These are phyloP conservation scores for Cyclotella kingstonii DNA, from an alignment of 108 stramenopile genomes.

Conservation along the genomic window DNA sequence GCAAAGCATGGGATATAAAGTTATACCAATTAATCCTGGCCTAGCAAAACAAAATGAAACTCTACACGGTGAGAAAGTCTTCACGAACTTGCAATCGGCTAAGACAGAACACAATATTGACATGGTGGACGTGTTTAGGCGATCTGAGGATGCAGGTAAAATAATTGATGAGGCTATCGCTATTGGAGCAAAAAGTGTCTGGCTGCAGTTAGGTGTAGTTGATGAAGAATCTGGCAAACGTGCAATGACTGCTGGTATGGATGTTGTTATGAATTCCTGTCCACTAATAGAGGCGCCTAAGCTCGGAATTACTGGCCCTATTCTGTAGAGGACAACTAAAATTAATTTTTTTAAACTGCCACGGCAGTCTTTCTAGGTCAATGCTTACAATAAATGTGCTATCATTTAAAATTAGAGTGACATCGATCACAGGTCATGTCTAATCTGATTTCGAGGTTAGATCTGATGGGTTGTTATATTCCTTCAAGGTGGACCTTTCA, in stretches of 20 bases:
- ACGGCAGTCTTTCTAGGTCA: too few relatives aligned
- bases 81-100: slow-evolving; percentile 55
- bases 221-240: slow-evolving; percentile 70
- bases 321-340: background rate
- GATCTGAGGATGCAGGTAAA: slow-evolving; percentile 57
- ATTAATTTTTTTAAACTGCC: background rate
- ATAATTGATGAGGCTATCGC: slow-evolving; percentile 80
- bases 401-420: too few relatives aligned
- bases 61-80: slow-evolving; percentile 66
- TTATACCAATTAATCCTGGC: slow-evolving; percentile 82
- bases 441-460: too few relatives aligned
- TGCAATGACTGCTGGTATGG: slow-evolving; percentile 68
- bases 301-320: slow-evolving; percentile 53
- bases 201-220: slow-evolving; percentile 81
- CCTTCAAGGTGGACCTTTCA: too few relatives aligned
- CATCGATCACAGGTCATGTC: too few relatives aligned
- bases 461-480: too few relatives aligned
- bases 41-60: slow-evolving; percentile 57
- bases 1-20: slow-evolving; percentile 63
- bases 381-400: too few relatives aligned
- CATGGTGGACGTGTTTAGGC: slow-evolving; percentile 85
- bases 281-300: slow-evolving; percentile 67
- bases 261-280: slow-evolving; percentile 78
- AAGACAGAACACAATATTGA: slow-evolving; percentile 52
- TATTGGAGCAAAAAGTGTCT: slow-evolving; percentile 71